A percentile compares a stretch with the other conserved stretches of the same genome.
Evolutionary conservation across 371 early-diverging fungal genomes (phyloP).

Genomic region (Mucor piriformis): DNA sequence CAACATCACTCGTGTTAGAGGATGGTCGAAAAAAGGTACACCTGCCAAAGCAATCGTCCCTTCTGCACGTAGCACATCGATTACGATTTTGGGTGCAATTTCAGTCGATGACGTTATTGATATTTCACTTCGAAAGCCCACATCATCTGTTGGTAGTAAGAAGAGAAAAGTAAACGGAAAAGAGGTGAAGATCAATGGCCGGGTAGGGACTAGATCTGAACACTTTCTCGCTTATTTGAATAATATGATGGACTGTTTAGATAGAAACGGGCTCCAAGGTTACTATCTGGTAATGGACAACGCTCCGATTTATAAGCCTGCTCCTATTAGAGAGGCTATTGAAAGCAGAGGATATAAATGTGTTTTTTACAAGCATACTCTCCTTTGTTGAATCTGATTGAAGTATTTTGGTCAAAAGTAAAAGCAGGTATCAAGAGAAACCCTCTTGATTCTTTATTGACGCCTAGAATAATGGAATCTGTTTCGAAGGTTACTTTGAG

Average conservation of each 20-base stretch:
- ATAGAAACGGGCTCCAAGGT: constrained; percentile 13
- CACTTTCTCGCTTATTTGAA: neutral
- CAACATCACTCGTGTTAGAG: constrained; percentile 1
- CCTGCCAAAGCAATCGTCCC: constrained; percentile 8
- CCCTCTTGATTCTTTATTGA: constrained; percentile 4
- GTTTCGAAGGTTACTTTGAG: neutral
- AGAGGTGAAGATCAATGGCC: neutral
- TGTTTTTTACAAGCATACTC: constrained; percentile 21
- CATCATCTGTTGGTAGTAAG: neutral
- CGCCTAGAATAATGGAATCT: constrained; percentile 8
- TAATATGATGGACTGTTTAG: neutral
- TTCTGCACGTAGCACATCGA: neutral
- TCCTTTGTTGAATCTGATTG: constrained; percentile 27
- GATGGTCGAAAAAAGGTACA: constrained; percentile 1
- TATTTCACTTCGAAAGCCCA: constrained; percentile 17
- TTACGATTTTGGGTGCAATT: constrained; percentile 16
- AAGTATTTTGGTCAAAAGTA: constrained; percentile 25
- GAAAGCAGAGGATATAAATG: constrained; percentile 4
- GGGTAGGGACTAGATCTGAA: neutral
- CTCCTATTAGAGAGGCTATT: neutral
- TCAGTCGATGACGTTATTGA: constrained; percentile 12
- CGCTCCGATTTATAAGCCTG: constrained; percentile 1
- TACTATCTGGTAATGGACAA: constrained; percentile 10
- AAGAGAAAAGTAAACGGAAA: neutral
- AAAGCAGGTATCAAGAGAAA: constrained; percentile 16